A percentile compares a stretch with the other conserved stretches of the same genome.
These are phyloP conservation scores for Turnera subulata DNA, from an alignment of 345 rosid genomes.

Conservation along the genomic window DNA sequence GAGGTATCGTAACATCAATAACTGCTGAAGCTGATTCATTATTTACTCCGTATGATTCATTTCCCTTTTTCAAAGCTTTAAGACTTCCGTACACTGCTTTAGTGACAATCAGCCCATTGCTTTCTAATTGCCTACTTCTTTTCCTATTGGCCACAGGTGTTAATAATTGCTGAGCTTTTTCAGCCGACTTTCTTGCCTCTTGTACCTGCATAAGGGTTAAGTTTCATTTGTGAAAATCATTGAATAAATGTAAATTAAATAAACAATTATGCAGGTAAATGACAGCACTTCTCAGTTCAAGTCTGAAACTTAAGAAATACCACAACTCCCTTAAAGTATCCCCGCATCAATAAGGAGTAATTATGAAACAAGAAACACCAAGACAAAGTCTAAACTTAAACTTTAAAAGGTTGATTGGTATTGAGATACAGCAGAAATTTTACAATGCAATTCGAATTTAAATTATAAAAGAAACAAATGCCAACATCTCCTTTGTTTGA, in stretches of 20 bases:
- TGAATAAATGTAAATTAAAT: not conserved
- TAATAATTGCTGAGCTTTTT: slow-evolving; percentile 75
- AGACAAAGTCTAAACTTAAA: too few relatives aligned
- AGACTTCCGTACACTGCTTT: slow-evolving; percentile 68
- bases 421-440: too few relatives aligned
- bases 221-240: slow-evolving; percentile 5
- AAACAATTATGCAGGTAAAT: not conserved
- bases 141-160: slow-evolving; percentile 79
- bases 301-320: too few relatives aligned
- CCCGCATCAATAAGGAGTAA: too few relatives aligned
- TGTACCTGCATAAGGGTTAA: slow-evolving; percentile 44
- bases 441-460: too few relatives aligned
- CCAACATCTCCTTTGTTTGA: too few relatives aligned
- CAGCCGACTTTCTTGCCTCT: slow-evolving; percentile 69
- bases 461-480: too few relatives aligned
- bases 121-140: slow-evolving; percentile 62
- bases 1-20: slow-evolving; percentile 77
- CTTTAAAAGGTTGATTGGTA: too few relatives aligned
- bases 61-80: slow-evolving; percentile 49
- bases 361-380: too few relatives aligned
- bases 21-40: slow-evolving; percentile 47
- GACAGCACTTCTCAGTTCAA: too few relatives aligned
- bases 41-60: slow-evolving; percentile 28
- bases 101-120: slow-evolving; percentile 66
- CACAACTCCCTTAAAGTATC: not conserved